These are phyloP conservation scores for Onygena corvina DNA, from an alignment of 2,329 filamentous ascomycete genomes.

Conservation along the genomic window DNA sequence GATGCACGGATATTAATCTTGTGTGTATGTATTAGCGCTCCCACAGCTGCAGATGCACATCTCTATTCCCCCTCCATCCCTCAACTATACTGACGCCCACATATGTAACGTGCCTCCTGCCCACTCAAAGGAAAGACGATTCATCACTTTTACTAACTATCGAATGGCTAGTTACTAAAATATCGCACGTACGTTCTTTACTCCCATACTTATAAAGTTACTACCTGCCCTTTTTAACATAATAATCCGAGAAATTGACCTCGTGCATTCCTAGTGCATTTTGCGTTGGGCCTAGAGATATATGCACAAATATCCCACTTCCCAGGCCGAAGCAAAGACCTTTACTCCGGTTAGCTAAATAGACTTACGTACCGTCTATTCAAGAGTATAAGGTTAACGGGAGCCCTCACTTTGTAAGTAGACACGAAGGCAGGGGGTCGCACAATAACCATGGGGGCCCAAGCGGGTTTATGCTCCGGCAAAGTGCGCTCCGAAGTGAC, in stretches of 20 bases:
- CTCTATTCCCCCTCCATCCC: background rate
- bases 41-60: too few relatives aligned
- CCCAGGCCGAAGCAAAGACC: background rate
- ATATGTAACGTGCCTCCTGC: background rate
- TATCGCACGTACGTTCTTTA: too few relatives aligned
- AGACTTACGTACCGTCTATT: background rate
- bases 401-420: too few relatives aligned
- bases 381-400: background rate
- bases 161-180: background rate
- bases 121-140: background rate
- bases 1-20: too few relatives aligned
- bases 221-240: conserved; percentile 6
- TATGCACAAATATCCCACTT: background rate
- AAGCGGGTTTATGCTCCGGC: background rate
- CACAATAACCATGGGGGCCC: background rate
- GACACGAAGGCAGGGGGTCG: background rate
- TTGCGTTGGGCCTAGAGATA: background rate
- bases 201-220: conserved; percentile 1
- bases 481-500: background rate
- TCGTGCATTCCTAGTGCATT: background rate
- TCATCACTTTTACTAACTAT: background rate
- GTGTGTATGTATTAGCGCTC: too few relatives aligned
- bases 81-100: background rate
- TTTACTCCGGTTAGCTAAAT: too few relatives aligned
- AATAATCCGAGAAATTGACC: background rate